These are phyloP conservation scores for Sporothrix brunneoviolacea DNA, from an alignment of 2,329 filamentous ascomycete species.

Conservation along the genomic window DNA sequence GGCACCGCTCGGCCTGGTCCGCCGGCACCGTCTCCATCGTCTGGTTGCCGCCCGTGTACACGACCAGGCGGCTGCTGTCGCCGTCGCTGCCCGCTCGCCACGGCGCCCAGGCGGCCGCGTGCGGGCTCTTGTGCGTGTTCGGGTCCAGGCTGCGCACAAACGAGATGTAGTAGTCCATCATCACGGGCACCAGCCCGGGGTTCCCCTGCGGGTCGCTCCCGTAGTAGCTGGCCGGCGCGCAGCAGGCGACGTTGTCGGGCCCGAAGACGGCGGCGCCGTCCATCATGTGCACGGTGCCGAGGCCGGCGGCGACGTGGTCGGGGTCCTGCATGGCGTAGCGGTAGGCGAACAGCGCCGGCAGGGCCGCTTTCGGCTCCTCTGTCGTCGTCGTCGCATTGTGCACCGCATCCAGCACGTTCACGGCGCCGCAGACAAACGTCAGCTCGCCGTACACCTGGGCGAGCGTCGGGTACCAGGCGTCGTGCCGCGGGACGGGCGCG, in stretches of 20 bases:
- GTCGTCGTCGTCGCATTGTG: neutral
- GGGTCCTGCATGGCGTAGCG: slow-evolving; percentile 42
- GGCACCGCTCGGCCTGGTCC: slow-evolving; percentile 32
- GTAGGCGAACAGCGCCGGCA: slow-evolving; percentile 36
- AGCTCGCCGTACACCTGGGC: slow-evolving; percentile 38
- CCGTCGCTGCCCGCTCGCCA: slow-evolving; percentile 25
- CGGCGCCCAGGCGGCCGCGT: slow-evolving; percentile 34
- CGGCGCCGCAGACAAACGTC: slow-evolving; percentile 39
- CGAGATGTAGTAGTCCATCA: slow-evolving; percentile 45
- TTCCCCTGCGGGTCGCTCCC: slow-evolving; percentile 25
- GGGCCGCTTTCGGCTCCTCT: neutral
- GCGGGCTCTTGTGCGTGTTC: slow-evolving; percentile 28
- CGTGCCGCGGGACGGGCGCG: slow-evolving; percentile 30
- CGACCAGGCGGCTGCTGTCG: slow-evolving; percentile 30
- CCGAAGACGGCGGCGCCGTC: slow-evolving; percentile 45
- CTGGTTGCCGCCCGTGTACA: slow-evolving; percentile 32
- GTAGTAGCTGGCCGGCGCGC: slow-evolving; percentile 31
- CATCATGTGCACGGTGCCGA: slow-evolving; percentile 43
- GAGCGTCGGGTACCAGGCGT: slow-evolving; percentile 37
- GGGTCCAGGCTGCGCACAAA: slow-evolving; percentile 42
- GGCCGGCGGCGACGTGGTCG: slow-evolving; percentile 28
- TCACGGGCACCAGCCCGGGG: slow-evolving; percentile 36
- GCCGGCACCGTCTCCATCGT: slow-evolving; percentile 33
- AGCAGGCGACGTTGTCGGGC: slow-evolving; percentile 29
- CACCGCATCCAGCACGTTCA: slow-evolving; percentile 33